Percentiles rank a stretch among this genome's conserved stretches.
Evolutionary conservation across 371 early-diverging fungal species (phyloP).

Genomic region (Blakeslea trispora): DNA sequence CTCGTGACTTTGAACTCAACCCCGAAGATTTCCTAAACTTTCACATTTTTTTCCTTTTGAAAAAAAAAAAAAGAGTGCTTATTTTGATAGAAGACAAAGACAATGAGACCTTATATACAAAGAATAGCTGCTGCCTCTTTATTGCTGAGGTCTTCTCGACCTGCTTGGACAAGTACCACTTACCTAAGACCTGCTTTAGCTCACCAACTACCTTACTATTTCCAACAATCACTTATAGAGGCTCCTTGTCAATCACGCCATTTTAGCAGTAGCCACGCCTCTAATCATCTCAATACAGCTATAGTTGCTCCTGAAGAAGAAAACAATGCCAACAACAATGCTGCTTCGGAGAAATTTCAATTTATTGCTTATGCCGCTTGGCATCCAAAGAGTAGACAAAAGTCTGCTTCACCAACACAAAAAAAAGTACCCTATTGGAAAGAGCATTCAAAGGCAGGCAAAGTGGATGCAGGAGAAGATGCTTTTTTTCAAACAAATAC

Average conservation of each 20-base stretch:
- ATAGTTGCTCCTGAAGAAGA: conserved; percentile 2
- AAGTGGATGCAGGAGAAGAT: conserved; percentile 76
- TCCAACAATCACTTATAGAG: conserved; percentile 13
- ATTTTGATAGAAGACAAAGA: conserved; percentile 1
- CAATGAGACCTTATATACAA: conserved; percentile 25
- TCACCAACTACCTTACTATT: conserved; percentile 12
- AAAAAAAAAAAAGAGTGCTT: not conserved
- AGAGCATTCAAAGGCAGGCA: conserved; percentile 43
- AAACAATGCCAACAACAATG: conserved; percentile 1
- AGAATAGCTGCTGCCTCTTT: conserved; percentile 29
- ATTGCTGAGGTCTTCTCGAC: conserved; percentile 12
- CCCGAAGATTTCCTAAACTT: not conserved
- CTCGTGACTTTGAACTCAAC: not conserved
- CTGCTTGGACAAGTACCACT: conserved; percentile 7
- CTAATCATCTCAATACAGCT: conserved; percentile 2
- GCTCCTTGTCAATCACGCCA: not conserved
- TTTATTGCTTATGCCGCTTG: conserved; percentile 51
- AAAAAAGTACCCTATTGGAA: conserved; percentile 50
- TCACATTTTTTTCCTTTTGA: conserved; percentile 2
- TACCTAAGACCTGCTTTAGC: conserved; percentile 7
- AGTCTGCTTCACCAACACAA: conserved; percentile 15
- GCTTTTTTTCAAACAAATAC: conserved; percentile 69
- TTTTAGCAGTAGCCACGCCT: conserved; percentile 8
- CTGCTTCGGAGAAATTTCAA: conserved; percentile 29
- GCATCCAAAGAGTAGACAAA: conserved; percentile 51